Evolutionary conservation across 345 rosid genomes (phyloP), one percentile per base, ranked within the genome.

Genomic region (Reutealis trisperma): DNA sequence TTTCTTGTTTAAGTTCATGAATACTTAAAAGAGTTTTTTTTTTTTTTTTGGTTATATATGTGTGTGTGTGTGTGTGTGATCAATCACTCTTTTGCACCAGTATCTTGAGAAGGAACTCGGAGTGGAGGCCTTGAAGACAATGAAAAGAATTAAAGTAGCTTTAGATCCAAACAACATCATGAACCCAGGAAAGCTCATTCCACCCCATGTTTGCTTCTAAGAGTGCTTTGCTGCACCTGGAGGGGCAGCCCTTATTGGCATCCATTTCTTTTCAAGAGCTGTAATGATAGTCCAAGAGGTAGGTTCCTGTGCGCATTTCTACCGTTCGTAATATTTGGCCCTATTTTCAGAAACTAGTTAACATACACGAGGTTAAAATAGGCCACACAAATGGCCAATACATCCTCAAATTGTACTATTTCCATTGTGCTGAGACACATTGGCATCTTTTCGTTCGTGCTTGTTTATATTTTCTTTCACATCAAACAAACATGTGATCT

Each of bases 151-250:
- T 59, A 95, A 93, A 87, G 79, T 75, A 41, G 88, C 92, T 0
- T 80, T 95, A 78, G 99, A 93, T 82, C 99, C 98, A 19, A 91
- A 93, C 83, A 79, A 89, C 73, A 93, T 93, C 74, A 93, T 95
- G 97, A 95, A 95, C 78, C 99, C 98, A 15, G 99, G 97, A 81
- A 95, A 95, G 89, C 84, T 95, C 27, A 93, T 95, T 71, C 99
- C 98, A 59, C 91, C 99, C 21, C 97, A 95, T 78, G 86, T 93
- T 49, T 95, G 97, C 80, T 86, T 88, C 78, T 93, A 84, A 80
- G 24, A 30, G 67, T 22, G 18, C 34, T 18, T 6, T 42, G 54
- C 13, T 21, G 70, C 57, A 27, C 24, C 5, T 54, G 8, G 65
- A 14, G 64, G 21, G 15, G n/a, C 2, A 45, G 22, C 8, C 42